Conservation (phyloP, 805 yeast species). For the Schizosaccharomyces octosporus region DNA sequence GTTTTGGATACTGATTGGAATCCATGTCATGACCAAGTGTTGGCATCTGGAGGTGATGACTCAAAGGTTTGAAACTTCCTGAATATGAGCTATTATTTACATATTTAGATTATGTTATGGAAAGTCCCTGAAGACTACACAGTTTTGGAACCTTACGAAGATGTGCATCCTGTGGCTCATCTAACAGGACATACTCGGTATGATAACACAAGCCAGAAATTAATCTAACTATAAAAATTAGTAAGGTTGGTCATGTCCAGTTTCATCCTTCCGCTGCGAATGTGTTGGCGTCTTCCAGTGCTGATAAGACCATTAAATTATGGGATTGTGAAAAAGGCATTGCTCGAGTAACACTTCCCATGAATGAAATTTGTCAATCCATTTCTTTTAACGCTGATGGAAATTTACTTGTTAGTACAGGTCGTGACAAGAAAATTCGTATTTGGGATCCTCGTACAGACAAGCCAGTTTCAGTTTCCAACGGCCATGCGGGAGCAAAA, state of each 20-base stretch:
- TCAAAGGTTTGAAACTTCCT: conserved; percentile 20
- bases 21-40: conserved; percentile 55
- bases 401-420: conserved; percentile 58
- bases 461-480: conserved; percentile 52
- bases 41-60: conserved; percentile 65
- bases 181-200: conserved; percentile 48
- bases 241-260: conserved; percentile 79
- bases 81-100: conserved; percentile 12
- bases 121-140: conserved; percentile 54
- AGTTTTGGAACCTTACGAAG: conserved; percentile 29
- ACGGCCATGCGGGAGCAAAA: conserved; percentile 84
- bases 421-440: conserved; percentile 72
- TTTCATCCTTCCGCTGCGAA: conserved; percentile 76
- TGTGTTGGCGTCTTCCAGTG: conserved; percentile 70
- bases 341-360: conserved; percentile 47
- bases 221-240: not conserved
- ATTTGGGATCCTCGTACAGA: conserved; percentile 77
- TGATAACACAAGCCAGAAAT: not conserved
- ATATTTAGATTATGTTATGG: conserved; percentile 45
- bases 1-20: conserved; percentile 89
- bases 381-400: conserved; percentile 84
- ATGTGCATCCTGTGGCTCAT: conserved; percentile 43
- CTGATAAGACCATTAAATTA: conserved; percentile 72
- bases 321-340: conserved; percentile 71
- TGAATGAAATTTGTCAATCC: conserved; percentile 78